phyloP scores from a whole-genome alignment of 2,329 filamentous ascomycete species.

The Fusarium armeniacum region DNA sequence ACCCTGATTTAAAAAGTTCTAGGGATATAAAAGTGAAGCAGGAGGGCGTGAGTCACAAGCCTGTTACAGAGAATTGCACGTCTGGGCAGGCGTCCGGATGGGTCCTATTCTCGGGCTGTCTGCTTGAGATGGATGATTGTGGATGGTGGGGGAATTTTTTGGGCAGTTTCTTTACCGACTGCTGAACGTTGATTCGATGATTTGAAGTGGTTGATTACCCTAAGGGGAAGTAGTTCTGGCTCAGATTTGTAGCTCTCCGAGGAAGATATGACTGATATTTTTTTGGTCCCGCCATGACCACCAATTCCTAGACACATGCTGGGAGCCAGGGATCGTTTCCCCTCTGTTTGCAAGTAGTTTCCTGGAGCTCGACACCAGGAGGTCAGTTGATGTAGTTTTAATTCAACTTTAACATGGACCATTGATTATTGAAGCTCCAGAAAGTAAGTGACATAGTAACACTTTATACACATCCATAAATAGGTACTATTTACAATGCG shows the following conservation, averaged over 20 bases:
- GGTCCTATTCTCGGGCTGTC: slow-evolving; percentile 9
- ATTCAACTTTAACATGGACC: neutral
- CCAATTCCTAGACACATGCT: neutral
- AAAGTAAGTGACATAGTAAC: neutral
- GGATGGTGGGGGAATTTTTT: slow-evolving; percentile 47
- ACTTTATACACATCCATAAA: neutral
- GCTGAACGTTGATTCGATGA: slow-evolving; percentile 46
- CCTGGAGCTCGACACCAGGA: neutral
- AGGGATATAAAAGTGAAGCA: slow-evolving; percentile 27
- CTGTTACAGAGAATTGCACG: slow-evolving; percentile 22
- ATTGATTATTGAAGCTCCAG: neutral
- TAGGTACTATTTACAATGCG: neutral
- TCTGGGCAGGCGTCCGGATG: slow-evolving; percentile 6
- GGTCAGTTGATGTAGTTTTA: neutral
- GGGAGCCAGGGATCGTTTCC: neutral
- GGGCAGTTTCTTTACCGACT: slow-evolving; percentile 39
- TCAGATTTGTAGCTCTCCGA: slow-evolving; percentile 11
- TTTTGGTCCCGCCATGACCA: slow-evolving; percentile 20
- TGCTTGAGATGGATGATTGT: slow-evolving; percentile 35
- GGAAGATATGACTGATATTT: slow-evolving; percentile 25
- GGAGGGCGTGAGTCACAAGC: slow-evolving; percentile 50
- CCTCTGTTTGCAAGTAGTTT: slow-evolving; percentile 1
- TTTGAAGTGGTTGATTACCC: slow-evolving; percentile 32
- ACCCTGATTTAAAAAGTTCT: slow-evolving; percentile 42
- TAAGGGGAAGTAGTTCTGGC: slow-evolving; percentile 22